Evolutionary conservation across 2,329 filamentous ascomycete species (phyloP), one percentile per base, ranked within the genome.

Genomic region (Bertia moriformis): DNA sequence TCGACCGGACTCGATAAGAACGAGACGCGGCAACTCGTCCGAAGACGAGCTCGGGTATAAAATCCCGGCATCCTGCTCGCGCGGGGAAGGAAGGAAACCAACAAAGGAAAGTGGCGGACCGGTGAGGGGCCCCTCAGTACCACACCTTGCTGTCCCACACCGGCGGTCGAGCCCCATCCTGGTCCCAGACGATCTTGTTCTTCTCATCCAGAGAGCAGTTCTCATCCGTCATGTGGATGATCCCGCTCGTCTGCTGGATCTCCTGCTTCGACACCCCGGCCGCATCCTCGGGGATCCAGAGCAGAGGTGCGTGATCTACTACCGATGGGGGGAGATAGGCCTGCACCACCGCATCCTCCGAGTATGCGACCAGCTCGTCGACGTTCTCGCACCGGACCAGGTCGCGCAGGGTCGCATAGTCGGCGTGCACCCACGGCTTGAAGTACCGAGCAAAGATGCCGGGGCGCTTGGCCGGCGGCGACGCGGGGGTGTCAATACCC

Each of bases 261-360:
- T 93, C 87, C 53, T 93, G 83, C 49, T 68, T 68, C 40, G 78
- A 84, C 30, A 94, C 72, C 7, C 85, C 83, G 18, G 77, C 71
- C 1, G 69, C 60, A 50, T 94, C 87, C 42, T 73, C 67, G 0
- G 87, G 85, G 40, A 94, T 83, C 87, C 87, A 94, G 14, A 94
- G 65, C 20, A 85, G 61, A 2, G 83, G 83, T 1, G 71, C 58
- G 47, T 67, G 46, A 43, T 73, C 66, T 17, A 57, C 71, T 51
- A 89, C 68, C 0, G 80, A 70, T 0, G 86, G 84, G 44, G 87
- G 78, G 56, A 72, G 73, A 59, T 85, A 89, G 0, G 83, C 87
- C 38, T 82, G 68, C 10, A 66, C 62, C 52, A 81, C 73, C 1
- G 73, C 62, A 38, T 77, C 66, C 0, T 67, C 63, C 0, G 71